These are phyloP conservation scores for Neurospora tetraspora DNA, from an alignment of 495 filamentous ascomycete species.

Conservation along the genomic window DNA sequence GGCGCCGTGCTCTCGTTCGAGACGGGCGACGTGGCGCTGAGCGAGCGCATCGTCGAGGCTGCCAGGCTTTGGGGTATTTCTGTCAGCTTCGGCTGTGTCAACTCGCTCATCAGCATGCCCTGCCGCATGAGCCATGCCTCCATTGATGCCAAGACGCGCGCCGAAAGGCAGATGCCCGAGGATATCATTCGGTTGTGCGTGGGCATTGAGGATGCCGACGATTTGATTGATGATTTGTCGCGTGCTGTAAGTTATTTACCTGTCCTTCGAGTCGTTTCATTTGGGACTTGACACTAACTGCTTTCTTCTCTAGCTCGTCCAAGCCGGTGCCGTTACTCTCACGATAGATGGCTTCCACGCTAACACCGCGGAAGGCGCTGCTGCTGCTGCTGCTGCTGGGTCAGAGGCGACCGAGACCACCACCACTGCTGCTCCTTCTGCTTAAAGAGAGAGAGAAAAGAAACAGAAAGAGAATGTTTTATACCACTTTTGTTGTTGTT, in stretches of 20 bases:
- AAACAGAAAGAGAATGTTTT: neutral
- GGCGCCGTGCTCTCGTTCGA: conserved; percentile 94
- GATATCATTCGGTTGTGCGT: conserved; percentile 93
- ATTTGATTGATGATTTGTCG: conserved; percentile 86
- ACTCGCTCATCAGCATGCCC: conserved; percentile 97
- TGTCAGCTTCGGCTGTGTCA: conserved; percentile 96
- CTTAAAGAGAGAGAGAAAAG: neutral
- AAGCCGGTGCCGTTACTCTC: conserved; percentile 85
- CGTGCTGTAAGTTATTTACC: conserved; percentile 62
- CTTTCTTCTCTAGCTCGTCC: conserved; percentile 48
- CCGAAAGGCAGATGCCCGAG: conserved; percentile 86
- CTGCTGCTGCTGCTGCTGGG: neutral
- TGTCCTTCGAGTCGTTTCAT: neutral
- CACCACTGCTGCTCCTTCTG: neutral
- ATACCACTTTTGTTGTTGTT: neutral
- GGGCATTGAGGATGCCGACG: conserved; percentile 88
- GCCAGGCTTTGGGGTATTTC: conserved; percentile 88
- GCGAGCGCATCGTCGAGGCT: conserved; percentile 87
- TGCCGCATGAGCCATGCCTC: conserved; percentile 99
- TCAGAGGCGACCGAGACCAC: neutral
- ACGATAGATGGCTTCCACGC: conserved; percentile 70
- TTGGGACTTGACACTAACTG: neutral
- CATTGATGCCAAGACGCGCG: conserved; percentile 87
- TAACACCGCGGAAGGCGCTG: conserved; percentile 10
- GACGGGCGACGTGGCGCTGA: conserved; percentile 72